Base-by-base conservation (phyloP, 192 early-diverging fungal genomes). In the Umbelopsis sp. region DNA sequence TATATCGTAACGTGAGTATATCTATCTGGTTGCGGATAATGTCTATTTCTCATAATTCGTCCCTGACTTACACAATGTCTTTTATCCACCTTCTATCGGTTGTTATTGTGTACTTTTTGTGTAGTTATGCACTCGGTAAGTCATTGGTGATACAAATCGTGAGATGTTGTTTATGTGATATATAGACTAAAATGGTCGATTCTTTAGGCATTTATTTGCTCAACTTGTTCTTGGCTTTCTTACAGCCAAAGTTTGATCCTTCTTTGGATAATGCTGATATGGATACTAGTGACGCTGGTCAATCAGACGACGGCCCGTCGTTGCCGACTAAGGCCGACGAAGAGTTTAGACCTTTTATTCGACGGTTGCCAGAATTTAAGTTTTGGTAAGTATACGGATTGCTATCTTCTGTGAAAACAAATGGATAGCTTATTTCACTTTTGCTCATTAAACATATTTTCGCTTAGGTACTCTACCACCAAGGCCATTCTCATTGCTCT, bases 341-440 rank as follows among this genome's bases (percentile, higher is more conserved):
- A 56, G 98, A 99, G 82, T 99, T 99, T 75, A 84, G 90, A 41
- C 98, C 98, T 11, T 99, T 99, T 81, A 96, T 99, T 71, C 84
- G 98, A 71, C 81, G 98, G 70, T 79, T 99, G 66, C 97, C 98
- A 21, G 98, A 99, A 80, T 98, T 99, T 82, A 99, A 98, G 85
- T 98, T 97, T 75, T 99, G 98, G 98, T 94, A 84, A 73, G 81
- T 73, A 24, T 45, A 11, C 25, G 56, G 14, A 31, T 21, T 5
- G n/a, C 29, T 1, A 22, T 21, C 21, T 45, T 29, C 32, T 26
- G 36, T 8, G 36, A 38, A 3, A 8, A 38, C 36, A 3, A 5
- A 38, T 38, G 3, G 3, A 5, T 38, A 5, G 36, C 8, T 38
- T 38, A 5, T 38, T 38, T 3, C 36, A 5, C 36, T 5, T 38